Base-by-base conservation (phyloP, 192 early-diverging fungal genomes). In the Funneliformis mosseae region DNA sequence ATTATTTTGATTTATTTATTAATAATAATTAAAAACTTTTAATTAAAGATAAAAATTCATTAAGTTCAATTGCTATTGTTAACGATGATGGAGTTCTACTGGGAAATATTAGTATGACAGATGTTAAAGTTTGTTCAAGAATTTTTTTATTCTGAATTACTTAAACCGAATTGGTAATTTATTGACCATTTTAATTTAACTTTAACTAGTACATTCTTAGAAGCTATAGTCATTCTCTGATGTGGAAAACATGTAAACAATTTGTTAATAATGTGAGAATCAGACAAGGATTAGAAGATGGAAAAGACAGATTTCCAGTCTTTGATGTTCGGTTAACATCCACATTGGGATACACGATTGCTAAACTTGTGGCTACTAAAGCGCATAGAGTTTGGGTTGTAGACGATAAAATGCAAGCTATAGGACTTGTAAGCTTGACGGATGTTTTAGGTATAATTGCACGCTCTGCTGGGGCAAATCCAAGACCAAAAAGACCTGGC, bases 311-410 rank as follows among this genome's bases (percentile, higher is more conserved):
- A 27, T 81, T 88, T 25, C 93, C 95, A 0, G 92, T 96, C 10
- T 93, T 96, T 82, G 92, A 93, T 62, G 94, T 95, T 0, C 86
- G 90, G 16, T 86, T 90, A 16, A 89, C 90, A 68, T 91, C 93
- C 0, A 92, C 93, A 0, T 85, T 96, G 69, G 87, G 91, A 7
- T 91, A 90, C 45, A 89, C 92, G 10, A 87, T 95, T 59, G 91
- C 91, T 41, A 95, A 95, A 82, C 83, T 96, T 70, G 87, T 92
- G 46, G 94, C 95, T 23, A 96, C 95, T 5, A 89, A 89, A 18
- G 92, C 94, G 0, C 95, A 96, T 72, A 91, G 95, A 48, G 87
- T 96, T 12, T 96, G 94, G 94, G 92, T 95, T 5, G 88, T 87
- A 28, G 88, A 91, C 64, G 88, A 90, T 27, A 50, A 78, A 23